Base-by-base conservation (phyloP, 1,284 basidiomycete species). In the Heliocybe sulcata region DNA sequence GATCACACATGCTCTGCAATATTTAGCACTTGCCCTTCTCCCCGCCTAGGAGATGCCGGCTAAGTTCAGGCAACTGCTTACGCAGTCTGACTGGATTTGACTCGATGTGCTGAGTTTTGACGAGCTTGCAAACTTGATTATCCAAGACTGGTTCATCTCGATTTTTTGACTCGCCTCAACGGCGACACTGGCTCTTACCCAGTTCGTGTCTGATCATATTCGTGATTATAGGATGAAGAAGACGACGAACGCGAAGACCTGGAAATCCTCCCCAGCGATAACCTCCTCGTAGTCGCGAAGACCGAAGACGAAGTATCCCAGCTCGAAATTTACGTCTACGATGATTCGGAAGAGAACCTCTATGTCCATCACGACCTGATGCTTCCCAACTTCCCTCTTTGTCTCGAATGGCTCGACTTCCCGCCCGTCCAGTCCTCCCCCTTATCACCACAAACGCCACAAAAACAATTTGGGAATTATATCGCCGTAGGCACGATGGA, bases 371-470 rank as follows among this genome's bases (percentile, higher is more conserved):
- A 99, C 73, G 97, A 99, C 70, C 81, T 98, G 65, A 92, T 99
- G 85, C 83, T 99, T 16, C 96, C 96, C 56, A 91, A 93, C 57
- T 97, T 98, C 74, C 97, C 97, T 2, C 87, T 99, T 57, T 98
- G 96, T 65, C 87, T 99, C 56, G 97, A 99, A 79, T 99, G 97
- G 97, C 87, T 99, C 60, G 93, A 99, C 71, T 98, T 94, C 69
- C 81, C 87, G 11, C 91, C 93, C 20, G 75, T 81, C 16, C 77
- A 79, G 22, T 66, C 71, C 16, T 72, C 74, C 35, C 77, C 33
- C 70, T 73, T 35, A 60, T 65, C 20, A 57, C 70, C 16, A 63
- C 73, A 3, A 63, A 71, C 12, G 61, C 69, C 8, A 61, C 65
- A 69, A 12, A 75, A 74, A 59, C 68, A 73, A 55, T 78, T 82